Evolutionary conservation across 2,329 filamentous ascomycete species (phyloP), one percentile per base, ranked within the genome.

Genomic region (Fusarium succisae): DNA sequence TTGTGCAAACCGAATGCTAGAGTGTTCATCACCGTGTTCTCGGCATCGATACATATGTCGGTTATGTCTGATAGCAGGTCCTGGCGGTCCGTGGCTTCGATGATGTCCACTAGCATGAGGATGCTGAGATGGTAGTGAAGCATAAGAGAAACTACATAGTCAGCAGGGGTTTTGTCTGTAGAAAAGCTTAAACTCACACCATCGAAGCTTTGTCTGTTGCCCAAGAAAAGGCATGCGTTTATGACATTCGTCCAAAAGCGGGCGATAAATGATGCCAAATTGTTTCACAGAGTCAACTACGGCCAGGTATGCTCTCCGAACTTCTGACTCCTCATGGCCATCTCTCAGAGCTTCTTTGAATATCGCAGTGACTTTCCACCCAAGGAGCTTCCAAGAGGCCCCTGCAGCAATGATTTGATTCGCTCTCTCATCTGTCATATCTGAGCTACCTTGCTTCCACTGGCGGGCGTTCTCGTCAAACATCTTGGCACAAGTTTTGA

Each of bases 41-140:
- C 80, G 1, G 79, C 77, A 13, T 80, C 79, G 30, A 67, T 69
- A 11, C 59, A 77, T 32, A 77, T 72, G 14, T 80, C 73, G 20
- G 61, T 48, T 3, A 81, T 61, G 6, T 77, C 79, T 13, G 44
- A 59, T 1, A 81, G 54, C 2, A 81, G 60, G 32, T 81, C 79
- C 18, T 66, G 70, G 4, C 79, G 76, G 37, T 80, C 76, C 0
- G 79, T 76, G 5, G 75, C 79, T 39, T 81, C 79, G 24, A 81
- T 78, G 6, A 77, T 76, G 32, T 81, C 80, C 2, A 78, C 64
- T 3, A 81, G 59, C 75, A 81, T 79, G 3, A 81, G 45, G 13
- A 81, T 81, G 67, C 80, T 80, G 10, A 81, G 73, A 30, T 81
- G 77, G 35, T 81, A 81, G 45, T 81, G 80, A 17, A 81, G 72